phyloP scores from a whole-genome alignment of 805 yeast species.

The Grigorovia jiainica region DNA sequence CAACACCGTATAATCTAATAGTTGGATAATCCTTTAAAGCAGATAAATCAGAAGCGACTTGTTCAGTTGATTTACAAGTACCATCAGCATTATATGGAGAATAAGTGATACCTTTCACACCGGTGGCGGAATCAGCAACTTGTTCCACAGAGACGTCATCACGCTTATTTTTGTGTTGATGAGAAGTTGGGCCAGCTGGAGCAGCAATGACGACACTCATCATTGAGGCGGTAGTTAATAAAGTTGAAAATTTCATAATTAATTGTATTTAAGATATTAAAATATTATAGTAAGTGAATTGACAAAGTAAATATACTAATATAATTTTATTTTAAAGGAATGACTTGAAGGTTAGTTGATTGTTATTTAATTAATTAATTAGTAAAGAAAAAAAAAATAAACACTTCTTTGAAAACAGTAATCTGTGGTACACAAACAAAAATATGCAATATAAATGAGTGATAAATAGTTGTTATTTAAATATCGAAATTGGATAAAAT shows the following conservation, averaged over 20 bases:
- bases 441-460: too few relatives aligned
- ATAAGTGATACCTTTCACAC: slow-evolving; percentile 68
- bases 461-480: too few relatives aligned
- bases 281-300: too few relatives aligned
- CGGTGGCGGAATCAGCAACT: slow-evolving; percentile 32
- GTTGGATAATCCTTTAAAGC: slow-evolving; percentile 42
- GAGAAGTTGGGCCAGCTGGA: slow-evolving; percentile 51
- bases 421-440: too few relatives aligned
- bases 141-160: slow-evolving; percentile 40
- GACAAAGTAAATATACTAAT: too few relatives aligned
- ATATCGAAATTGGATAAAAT: too few relatives aligned
- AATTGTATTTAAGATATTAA: too few relatives aligned
- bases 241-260: slow-evolving; percentile 42
- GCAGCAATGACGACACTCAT: slow-evolving; percentile 44
- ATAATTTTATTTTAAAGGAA: slow-evolving; percentile 2
- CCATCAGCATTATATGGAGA: slow-evolving; percentile 69
- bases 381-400: neutral
- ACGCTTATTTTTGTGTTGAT: slow-evolving; percentile 42
- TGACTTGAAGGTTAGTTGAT: slow-evolving; percentile 8
- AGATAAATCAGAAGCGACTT: slow-evolving; percentile 53
- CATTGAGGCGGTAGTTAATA: slow-evolving; percentile 38
- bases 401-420: too few relatives aligned
- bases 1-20: slow-evolving; percentile 80
- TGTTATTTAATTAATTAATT: neutral
- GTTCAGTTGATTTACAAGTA: slow-evolving; percentile 52